These are phyloP conservation scores for Aurantiochytrium sp. DNA, from an alignment of 108 stramenopile species.

Conservation along the genomic window DNA sequence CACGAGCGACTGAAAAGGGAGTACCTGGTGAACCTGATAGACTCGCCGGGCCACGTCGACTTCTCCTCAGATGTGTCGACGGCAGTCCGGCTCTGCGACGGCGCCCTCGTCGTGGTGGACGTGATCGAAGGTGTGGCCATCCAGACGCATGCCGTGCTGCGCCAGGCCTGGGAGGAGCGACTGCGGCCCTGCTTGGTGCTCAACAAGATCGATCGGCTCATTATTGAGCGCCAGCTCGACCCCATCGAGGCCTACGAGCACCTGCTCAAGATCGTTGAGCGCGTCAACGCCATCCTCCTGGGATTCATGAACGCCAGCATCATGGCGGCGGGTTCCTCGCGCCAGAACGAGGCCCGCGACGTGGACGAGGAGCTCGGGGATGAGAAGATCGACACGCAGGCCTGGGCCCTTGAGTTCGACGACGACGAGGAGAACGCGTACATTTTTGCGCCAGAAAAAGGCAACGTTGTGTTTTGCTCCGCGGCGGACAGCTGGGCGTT, in stretches of 20 bases:
- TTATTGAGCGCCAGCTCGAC: slow-evolving; percentile 61
- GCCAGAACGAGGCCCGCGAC: background rate
- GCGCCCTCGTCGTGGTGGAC: slow-evolving; percentile 87
- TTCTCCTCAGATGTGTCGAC: slow-evolving; percentile 89
- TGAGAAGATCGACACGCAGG: background rate
- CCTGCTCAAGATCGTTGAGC: slow-evolving; percentile 79
- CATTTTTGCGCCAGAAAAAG: slow-evolving; percentile 76
- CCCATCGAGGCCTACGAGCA: slow-evolving; percentile 79
- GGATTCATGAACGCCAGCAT: slow-evolving; percentile 31
- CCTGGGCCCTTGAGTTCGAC: slow-evolving; percentile 40
- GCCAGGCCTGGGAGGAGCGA: slow-evolving; percentile 80
- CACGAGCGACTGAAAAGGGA: slow-evolving; percentile 41
- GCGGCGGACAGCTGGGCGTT: slow-evolving; percentile 95
- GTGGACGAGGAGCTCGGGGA: background rate
- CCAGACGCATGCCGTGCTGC: slow-evolving; percentile 88
- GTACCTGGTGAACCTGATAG: slow-evolving; percentile 84
- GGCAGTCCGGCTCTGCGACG: slow-evolving; percentile 84
- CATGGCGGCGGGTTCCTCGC: background rate
- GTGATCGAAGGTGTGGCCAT: slow-evolving; percentile 89
- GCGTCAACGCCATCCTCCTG: slow-evolving; percentile 74
- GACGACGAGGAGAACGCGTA: slow-evolving; percentile 48
- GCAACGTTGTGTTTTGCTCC: slow-evolving; percentile 89
- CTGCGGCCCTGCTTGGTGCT: slow-evolving; percentile 82
- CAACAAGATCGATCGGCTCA: slow-evolving; percentile 86
- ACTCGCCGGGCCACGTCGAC: slow-evolving; percentile 97